Conservation (phyloP, 2,329 filamentous ascomycete species). For the Aspergillus terreus region DNA sequence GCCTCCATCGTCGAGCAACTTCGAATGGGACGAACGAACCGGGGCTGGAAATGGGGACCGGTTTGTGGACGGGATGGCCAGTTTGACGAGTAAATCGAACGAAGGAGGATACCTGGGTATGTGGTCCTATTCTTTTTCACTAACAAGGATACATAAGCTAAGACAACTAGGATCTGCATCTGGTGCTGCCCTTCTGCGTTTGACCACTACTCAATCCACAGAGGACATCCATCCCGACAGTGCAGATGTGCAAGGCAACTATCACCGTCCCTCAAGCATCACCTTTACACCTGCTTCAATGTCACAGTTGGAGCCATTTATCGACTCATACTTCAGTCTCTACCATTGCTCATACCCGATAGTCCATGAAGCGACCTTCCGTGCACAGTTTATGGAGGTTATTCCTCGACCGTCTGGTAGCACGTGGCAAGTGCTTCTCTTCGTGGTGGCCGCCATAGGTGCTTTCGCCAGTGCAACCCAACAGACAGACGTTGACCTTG, state of each 20-base stretch:
- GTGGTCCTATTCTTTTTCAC: neutral
- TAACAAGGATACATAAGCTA: neutral
- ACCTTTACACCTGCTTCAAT: neutral
- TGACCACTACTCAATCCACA: neutral
- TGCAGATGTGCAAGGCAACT: neutral
- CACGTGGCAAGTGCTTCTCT: slow-evolving; percentile 34
- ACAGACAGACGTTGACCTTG: slow-evolving; percentile 27
- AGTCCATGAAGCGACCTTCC: slow-evolving; percentile 38
- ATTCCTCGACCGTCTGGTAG: slow-evolving; percentile 28
- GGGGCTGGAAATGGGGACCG: neutral
- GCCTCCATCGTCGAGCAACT: neutral
- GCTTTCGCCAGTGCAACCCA: slow-evolving; percentile 25
- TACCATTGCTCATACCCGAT: slow-evolving; percentile 39
- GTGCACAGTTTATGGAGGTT: slow-evolving; percentile 35
- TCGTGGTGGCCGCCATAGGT: slow-evolving; percentile 34
- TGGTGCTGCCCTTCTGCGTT: neutral
- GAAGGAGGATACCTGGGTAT: neutral
- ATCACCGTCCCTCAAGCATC: neutral
- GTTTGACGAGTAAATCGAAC: slow-evolving; percentile 4
- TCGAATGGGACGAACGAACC: neutral
- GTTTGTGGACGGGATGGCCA: neutral
- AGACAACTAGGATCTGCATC: neutral
- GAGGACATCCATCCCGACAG: neutral
- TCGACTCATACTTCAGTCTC: slow-evolving; percentile 35
- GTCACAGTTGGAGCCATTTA: slow-evolving; percentile 9